Base-by-base conservation (phyloP, 768 basidiomycete species). In the Panaeolus cyanescens region DNA sequence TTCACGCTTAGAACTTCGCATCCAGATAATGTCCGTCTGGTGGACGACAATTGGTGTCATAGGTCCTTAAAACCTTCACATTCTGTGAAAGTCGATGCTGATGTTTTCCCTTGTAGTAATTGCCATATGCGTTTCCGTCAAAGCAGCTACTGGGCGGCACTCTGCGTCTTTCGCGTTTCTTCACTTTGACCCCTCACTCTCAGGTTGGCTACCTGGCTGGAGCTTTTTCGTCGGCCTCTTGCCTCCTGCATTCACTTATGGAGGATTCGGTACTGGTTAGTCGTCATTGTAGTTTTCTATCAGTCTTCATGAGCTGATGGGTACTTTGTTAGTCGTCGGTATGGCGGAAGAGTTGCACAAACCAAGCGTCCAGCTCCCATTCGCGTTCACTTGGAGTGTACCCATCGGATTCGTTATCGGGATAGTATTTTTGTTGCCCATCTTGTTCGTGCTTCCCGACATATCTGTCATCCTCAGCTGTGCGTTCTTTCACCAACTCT, bases 181-280 rank as follows among this genome's bases (percentile, higher is more conserved):
- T 9, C 78, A 83, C 61, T 90, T 88, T 59, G 82, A 89, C 66
- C 75, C 83, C 1, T 82, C 86, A 17, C 71, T 75, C 17, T 85
- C 88, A 0, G 88, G 88, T 6, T 89, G 88, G 88, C 80, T 80
- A 3, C 78, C 84, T 7, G 88, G 85, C 31, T 89, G 87, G 87
- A 79, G 85, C 0, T 90, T 88, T 67, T 89, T 88, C 69, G 85
- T 88, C 31, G 87, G 87, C 31, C 67, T 88, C 19, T 76, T 86
- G 20, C 85, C 83, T 36, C n/a, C 40, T 75, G 71, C 87, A 0
- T 90, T 87, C 60, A 83, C 83, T 0, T 85, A 79, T 61, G 67
- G 86, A 32, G 86, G 81, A 12, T 82, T 84, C 62, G 88, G 88
- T 59, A 89, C 88, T 85, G 84, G 84, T 85, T 62, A 59, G 73